These are phyloP conservation scores for Macrolepiota dolichaula DNA, from an alignment of 768 basidiomycete species.

Conservation along the genomic window DNA sequence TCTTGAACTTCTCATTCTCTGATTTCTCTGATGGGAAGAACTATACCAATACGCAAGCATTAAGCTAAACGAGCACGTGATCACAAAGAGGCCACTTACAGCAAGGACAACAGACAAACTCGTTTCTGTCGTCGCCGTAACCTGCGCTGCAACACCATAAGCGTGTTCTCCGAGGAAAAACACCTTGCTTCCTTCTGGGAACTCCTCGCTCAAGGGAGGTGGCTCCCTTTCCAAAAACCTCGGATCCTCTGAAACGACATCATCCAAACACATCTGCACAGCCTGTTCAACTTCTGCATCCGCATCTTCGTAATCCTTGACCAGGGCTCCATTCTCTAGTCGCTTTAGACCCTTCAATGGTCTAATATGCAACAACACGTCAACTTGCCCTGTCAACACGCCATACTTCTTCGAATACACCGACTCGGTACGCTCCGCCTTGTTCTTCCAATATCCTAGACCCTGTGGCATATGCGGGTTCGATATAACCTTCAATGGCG, in stretches of 20 bases:
- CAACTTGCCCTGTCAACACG: slow-evolving; percentile 78
- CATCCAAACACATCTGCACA: slow-evolving; percentile 78
- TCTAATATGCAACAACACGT: slow-evolving; percentile 82
- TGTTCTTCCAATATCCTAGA: slow-evolving; percentile 72
- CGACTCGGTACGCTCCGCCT: slow-evolving; percentile 78
- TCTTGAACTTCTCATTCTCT: slow-evolving; percentile 79
- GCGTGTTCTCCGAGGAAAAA: slow-evolving; percentile 96
- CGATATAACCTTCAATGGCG: slow-evolving; percentile 51
- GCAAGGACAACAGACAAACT: slow-evolving; percentile 82
- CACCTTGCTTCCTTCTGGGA: slow-evolving; percentile 84
- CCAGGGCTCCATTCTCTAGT: slow-evolving; percentile 82
- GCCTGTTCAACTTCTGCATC: slow-evolving; percentile 86
- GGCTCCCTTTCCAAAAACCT: slow-evolving; percentile 80
- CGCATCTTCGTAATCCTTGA: slow-evolving; percentile 88
- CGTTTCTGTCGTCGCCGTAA: slow-evolving; percentile 65
- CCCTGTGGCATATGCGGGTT: slow-evolving; percentile 73
- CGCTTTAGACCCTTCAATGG: slow-evolving; percentile 94
- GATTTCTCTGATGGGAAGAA: slow-evolving; percentile 83
- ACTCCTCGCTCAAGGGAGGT: slow-evolving; percentile 82
- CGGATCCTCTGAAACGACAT: slow-evolving; percentile 87
- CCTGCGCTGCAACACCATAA: slow-evolving; percentile 94
- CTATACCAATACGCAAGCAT: slow-evolving; percentile 33
- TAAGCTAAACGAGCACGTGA: neutral
- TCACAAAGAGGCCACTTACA: slow-evolving; percentile 37
- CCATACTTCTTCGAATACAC: slow-evolving; percentile 88